Conservation (phyloP, 129 eudicot genomes). For the Silybum marianum region DNA sequence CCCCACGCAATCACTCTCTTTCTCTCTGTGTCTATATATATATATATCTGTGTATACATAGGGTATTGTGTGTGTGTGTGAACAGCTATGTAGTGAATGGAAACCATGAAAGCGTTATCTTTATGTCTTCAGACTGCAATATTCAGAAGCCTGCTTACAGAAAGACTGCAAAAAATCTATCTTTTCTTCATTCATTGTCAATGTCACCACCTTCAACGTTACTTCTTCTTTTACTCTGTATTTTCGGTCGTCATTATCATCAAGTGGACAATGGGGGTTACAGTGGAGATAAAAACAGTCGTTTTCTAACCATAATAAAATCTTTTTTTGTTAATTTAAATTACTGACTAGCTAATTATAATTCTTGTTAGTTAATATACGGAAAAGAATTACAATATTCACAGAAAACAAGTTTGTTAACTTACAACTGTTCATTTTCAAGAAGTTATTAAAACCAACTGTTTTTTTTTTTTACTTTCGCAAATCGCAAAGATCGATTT, state of each 20-base stretch:
- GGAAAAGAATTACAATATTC: too few species aligned
- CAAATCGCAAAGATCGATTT: neutral
- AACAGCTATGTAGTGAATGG: constrained; percentile 20
- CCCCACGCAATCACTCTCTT: neutral
- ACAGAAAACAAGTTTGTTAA: neutral
- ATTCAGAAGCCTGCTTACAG: constrained; percentile 37
- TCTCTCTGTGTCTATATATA: neutral
- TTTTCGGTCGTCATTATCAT: constrained; percentile 4
- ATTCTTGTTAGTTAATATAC: too few species aligned
- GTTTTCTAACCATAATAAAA: too few species aligned
- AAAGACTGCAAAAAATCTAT: constrained; percentile 37
- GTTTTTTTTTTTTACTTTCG: too few species aligned
- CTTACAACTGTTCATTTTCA: neutral
- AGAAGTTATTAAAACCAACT: neutral
- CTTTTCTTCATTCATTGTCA: constrained; percentile 32
- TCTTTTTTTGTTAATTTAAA: too few species aligned
- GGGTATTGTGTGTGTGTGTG: constrained; percentile 18
- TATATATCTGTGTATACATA: too few species aligned
- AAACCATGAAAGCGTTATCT: constrained; percentile 38
- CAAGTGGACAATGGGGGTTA: neutral
- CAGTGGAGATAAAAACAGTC: neutral
- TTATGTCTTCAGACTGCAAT: constrained; percentile 30
- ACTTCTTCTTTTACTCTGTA: constrained; percentile 19
- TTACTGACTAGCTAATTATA: too few species aligned
- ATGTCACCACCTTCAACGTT: constrained; percentile 29